phyloP scores from a whole-genome alignment of 805 yeast genomes.

The Tetrapisispora fleetii region DNA sequence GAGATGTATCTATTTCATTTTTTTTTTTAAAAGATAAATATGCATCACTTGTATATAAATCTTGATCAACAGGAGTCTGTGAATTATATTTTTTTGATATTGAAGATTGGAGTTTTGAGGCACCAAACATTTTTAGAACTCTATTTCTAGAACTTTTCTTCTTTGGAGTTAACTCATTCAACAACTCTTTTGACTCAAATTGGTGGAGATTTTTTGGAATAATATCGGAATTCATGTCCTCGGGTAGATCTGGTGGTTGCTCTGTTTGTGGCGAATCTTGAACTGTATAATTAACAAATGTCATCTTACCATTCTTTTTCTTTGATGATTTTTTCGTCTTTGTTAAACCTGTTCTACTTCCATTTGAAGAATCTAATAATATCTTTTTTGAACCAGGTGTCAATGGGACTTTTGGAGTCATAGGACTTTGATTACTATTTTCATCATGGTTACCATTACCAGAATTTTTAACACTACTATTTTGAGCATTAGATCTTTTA shows the following conservation, averaged over 20 bases:
- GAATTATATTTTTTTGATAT: background rate
- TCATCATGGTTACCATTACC: background rate
- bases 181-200: background rate
- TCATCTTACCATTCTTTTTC: slow-evolving; percentile 22
- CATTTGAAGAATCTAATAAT: slow-evolving; percentile 17
- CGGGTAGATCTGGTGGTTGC: background rate
- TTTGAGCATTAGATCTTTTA: slow-evolving; percentile 12
- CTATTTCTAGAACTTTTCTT: slow-evolving; percentile 23
- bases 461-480: background rate
- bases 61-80: background rate
- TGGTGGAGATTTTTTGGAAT: background rate
- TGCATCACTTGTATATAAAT: background rate
- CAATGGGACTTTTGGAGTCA: slow-evolving; percentile 12
- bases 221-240: background rate
- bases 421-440: background rate
- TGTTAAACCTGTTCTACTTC: slow-evolving; percentile 7
- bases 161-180: slow-evolving; percentile 7
- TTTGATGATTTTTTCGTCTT: slow-evolving; percentile 11
- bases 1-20: background rate
- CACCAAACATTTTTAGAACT: slow-evolving; percentile 25
- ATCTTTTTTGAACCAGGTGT: slow-evolving; percentile 25
- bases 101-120: slow-evolving; percentile 5
- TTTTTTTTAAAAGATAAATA: background rate
- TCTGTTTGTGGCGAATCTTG: slow-evolving; percentile 13
- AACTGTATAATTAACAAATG: slow-evolving; percentile 28